Percentiles rank a stretch among this genome's conserved stretches.
These are phyloP conservation scores for Gynochthodes officinalis DNA, from an alignment of 257 asterid species.

Conservation along the genomic window DNA sequence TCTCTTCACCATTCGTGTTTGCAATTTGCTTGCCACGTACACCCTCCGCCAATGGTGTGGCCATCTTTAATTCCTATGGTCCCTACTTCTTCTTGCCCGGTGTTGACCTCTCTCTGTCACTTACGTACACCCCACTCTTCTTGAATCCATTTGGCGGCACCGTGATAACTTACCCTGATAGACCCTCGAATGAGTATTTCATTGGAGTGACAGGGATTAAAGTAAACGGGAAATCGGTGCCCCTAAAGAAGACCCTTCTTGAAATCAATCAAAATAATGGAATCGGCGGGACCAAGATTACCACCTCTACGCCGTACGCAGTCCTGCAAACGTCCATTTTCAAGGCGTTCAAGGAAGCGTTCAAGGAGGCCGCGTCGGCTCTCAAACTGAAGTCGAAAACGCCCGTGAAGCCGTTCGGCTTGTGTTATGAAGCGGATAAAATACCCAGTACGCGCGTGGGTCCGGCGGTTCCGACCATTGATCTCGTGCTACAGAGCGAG, in stretches of 20 bases:
- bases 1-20: conserved; percentile 29
- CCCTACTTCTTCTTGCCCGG: conserved; percentile 29
- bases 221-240: conserved; percentile 19
- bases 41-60: conserved; percentile 23
- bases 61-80: conserved; percentile 26
- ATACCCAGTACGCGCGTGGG: conserved; percentile 16
- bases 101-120: conserved; percentile 21
- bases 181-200: conserved; percentile 34
- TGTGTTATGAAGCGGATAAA: conserved; percentile 18
- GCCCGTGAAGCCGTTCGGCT: conserved; percentile 23
- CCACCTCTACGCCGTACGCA: conserved; percentile 27
- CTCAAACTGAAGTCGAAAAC: conserved; percentile 16
- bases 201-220: conserved; percentile 28
- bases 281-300: conserved; percentile 28
- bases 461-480: conserved; percentile 32
- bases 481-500: conserved; percentile 20
- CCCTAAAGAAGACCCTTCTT: conserved; percentile 24
- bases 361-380: conserved; percentile 20
- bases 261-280: conserved; percentile 23
- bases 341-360: conserved; percentile 21
- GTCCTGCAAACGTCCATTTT: conserved; percentile 26
- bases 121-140: conserved; percentile 30
- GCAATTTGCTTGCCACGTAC: conserved; percentile 33
- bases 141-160: conserved; percentile 21
- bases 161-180: conserved; percentile 2